These are phyloP conservation scores for Neotropicomus parvogracilis DNA, from an alignment of 1,284 basidiomycete genomes.

Conservation along the genomic window DNA sequence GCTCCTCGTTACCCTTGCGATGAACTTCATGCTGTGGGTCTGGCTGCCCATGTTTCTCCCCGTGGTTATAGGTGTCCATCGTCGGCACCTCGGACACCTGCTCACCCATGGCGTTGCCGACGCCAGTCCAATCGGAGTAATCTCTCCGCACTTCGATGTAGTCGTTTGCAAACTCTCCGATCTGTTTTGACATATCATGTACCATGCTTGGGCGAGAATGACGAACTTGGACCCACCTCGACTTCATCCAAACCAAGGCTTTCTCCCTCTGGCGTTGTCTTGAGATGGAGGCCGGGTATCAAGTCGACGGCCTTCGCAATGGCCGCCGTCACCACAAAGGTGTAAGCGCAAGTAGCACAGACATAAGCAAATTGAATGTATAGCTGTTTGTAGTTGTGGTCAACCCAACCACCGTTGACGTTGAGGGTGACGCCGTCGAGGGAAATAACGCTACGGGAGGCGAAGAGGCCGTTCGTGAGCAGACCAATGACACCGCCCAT, in stretches of 20 bases:
- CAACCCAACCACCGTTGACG: conserved; percentile 68
- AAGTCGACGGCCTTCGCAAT: conserved; percentile 70
- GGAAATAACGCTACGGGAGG: conserved; percentile 56
- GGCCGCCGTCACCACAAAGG: conserved; percentile 65
- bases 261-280: conserved; percentile 74
- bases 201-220: not conserved
- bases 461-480: conserved; percentile 78
- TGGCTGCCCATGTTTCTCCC: conserved; percentile 45
- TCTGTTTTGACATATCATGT: conserved; percentile 38
- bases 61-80: conserved; percentile 30
- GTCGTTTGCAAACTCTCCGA: conserved; percentile 74
- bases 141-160: conserved; percentile 76
- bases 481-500: conserved; percentile 86
- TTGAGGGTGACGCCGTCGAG: conserved; percentile 75
- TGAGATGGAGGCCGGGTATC: conserved; percentile 75
- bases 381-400: conserved; percentile 69
- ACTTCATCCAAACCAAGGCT: conserved; percentile 85
- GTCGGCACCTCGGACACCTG: conserved; percentile 11
- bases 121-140: conserved; percentile 52
- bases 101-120: conserved; percentile 10
- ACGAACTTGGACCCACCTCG: conserved; percentile 51
- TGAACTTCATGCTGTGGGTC: conserved; percentile 29
- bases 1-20: conserved; percentile 9
- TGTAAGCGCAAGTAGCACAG: conserved; percentile 62
- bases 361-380: conserved; percentile 85